phyloP scores from a whole-genome alignment of 805 yeast species.

The Kluyveromyces aestuarii region DNA sequence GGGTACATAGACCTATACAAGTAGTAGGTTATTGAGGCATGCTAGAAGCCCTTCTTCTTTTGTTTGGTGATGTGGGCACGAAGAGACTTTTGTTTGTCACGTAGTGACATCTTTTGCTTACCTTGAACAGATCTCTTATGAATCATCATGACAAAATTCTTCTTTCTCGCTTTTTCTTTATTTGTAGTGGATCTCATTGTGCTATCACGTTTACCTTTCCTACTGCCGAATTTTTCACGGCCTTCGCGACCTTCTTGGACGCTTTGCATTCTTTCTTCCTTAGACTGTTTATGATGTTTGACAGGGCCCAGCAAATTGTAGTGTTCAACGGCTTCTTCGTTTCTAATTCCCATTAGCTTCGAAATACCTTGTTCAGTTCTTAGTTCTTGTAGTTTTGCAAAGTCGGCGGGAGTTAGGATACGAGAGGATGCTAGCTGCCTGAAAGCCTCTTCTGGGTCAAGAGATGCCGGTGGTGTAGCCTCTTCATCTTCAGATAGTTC shows the following conservation, averaged over 20 bases:
- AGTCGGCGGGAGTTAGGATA: constrained; percentile 94
- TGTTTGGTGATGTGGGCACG: constrained; percentile 84
- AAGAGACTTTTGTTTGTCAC: constrained; percentile 83
- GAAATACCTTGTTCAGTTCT: constrained; percentile 78
- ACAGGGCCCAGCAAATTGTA: constrained; percentile 63
- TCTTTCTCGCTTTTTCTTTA: constrained; percentile 92
- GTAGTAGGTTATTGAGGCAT: neutral
- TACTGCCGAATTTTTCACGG: constrained; percentile 82
- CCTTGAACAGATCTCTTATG: constrained; percentile 94
- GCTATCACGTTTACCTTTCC: constrained; percentile 67
- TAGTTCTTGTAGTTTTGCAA: constrained; percentile 88
- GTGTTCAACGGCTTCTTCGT: constrained; percentile 85
- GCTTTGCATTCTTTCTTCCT: constrained; percentile 84
- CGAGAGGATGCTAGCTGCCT: constrained; percentile 58
- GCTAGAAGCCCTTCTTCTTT: constrained; percentile 61
- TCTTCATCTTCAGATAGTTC: constrained; percentile 30
- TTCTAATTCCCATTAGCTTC: constrained; percentile 57
- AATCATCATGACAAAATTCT: constrained; percentile 98
- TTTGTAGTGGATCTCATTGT: constrained; percentile 81
- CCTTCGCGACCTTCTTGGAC: constrained; percentile 90
- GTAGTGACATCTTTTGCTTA: constrained; percentile 77
- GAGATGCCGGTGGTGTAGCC: constrained; percentile 19
- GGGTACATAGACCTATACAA: too few species aligned
- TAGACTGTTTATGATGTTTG: constrained; percentile 68
- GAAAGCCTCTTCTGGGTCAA: constrained; percentile 34